Evolutionary conservation across 1,284 basidiomycete genomes (phyloP), one percentile per base, ranked within the genome.

Genomic region (Phaffia rhodozyma): DNA sequence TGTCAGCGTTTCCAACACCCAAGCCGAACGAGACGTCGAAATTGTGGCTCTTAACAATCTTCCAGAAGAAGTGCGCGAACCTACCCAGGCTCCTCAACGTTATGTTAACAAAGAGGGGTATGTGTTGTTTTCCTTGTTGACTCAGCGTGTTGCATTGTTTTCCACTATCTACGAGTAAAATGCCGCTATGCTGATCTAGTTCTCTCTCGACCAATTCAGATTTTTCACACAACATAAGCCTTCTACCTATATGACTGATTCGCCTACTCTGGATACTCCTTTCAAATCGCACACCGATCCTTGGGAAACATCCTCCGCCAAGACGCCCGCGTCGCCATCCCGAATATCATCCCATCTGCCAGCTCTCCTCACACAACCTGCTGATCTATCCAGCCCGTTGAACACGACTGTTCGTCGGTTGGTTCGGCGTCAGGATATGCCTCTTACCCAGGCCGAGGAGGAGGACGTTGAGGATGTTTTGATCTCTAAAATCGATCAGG

Each of bases 211-310:
- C n/a, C 13, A 6, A 25, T 20, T 48, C 25, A 63, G 62, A 5
- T 65, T 65, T 54, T 65, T 65, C 51, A 65, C 63, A 20, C 63
- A 65, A 29, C 60, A 30, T 9, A 59, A 61, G 30, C 63, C 63
- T 9, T 30, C 57, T 21, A 59, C 57, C 25, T 63, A 58, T 48
- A 51, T 43, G 25, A n/a, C 49, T 48, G 60, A 55, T 18, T 55
- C 51, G n/a, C 60, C 51, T 32, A 29, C 51, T 9, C 7, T 30
- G 54, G 54, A 52, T 25, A 61, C 51, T 48, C 60, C 52, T n/a
- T 34, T 55, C 52, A 49, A 21, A 30, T 51, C 58, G n/a, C n/a
- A 59, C 58, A 3, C 23, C 30, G 25, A 29, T 51, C 25, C 38
- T 59, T 21, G 25, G 25, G 48, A 56, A 56, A 56, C 25, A 49